Evolutionary conservation across 2,329 filamentous ascomycete genomes (phyloP), one percentile per base, ranked within the genome.

Genomic region (Neopestalotiopsis sp.): DNA sequence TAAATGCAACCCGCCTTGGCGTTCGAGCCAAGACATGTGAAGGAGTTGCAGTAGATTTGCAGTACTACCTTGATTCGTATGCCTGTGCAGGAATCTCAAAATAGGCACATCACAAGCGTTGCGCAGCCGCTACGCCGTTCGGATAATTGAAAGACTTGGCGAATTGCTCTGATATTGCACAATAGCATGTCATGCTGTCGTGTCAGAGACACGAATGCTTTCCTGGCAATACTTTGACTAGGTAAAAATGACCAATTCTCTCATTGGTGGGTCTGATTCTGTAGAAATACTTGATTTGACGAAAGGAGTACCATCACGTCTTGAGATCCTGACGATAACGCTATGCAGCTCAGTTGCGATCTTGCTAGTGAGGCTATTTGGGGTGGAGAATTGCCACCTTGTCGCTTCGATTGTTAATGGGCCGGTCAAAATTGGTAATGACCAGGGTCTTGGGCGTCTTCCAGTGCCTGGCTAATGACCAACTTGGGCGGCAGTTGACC

Each of bases 241-340:
- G n/a, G 20, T 9, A 3, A 6, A 24, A 1, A n/a, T 20, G 17
- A 9, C 1, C 17, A 20, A 53, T 4, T 20, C 20, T 53, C 45
- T 53, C 2, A 59, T 59, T 59, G 57, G 57, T 59, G 57, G 57
- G 30, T 28, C 57, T 30, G 4, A 28, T 34, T 34, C 7, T 14
- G 12, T 14, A 7, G 12, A 14, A 59, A n/a, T 30, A 13, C 57
- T 38, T 10, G 57, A 59, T 34, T 9, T 6, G 17, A 17, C 24
- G 12, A 38, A 20, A 42, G 17, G 24, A 62, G 20, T 13, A 62
- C 0, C 57, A 40, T 62, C 59, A 62, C 59, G 59, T 62, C 59
- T 62, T 62, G 10, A 17, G 7, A 62, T 62, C 59, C 59, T 40
- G 2, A 62, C 59, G n/a, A 40, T 62, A 62, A 42, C 59, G 59